These are phyloP conservation scores for Serendipita sp. DNA, from an alignment of 1,284 basidiomycete species.

Conservation along the genomic window DNA sequence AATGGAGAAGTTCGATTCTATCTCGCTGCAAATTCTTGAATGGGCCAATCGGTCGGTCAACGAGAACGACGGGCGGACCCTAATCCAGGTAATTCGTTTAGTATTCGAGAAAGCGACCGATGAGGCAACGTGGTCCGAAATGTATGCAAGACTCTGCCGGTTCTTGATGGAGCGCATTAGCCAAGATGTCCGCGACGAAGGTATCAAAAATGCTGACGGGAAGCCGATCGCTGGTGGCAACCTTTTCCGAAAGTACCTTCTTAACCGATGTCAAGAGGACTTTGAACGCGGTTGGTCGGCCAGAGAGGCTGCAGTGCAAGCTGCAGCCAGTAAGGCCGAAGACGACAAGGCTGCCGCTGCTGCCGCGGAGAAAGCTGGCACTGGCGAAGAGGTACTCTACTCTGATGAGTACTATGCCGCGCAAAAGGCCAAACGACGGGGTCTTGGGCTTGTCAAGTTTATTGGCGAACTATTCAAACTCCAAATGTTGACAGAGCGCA, in stretches of 20 bases:
- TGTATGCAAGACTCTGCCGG: slow-evolving; percentile 89
- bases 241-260: slow-evolving; percentile 85
- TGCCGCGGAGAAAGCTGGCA: slow-evolving; percentile 22
- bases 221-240: slow-evolving; percentile 73
- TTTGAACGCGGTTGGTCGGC: slow-evolving; percentile 75
- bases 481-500: slow-evolving; percentile 84
- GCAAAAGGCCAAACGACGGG: slow-evolving; percentile 92
- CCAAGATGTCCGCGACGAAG: slow-evolving; percentile 74
- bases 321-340: slow-evolving; percentile 35
- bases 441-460: slow-evolving; percentile 93
- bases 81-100: slow-evolving; percentile 89
- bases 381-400: slow-evolving; percentile 52
- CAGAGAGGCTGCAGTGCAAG: slow-evolving; percentile 34
- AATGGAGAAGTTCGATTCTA: slow-evolving; percentile 92
- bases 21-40: slow-evolving; percentile 80
- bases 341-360: slow-evolving; percentile 36
- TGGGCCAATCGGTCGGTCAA: slow-evolving; percentile 91
- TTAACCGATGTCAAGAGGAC: slow-evolving; percentile 88
- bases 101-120: slow-evolving; percentile 97
- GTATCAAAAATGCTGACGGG: slow-evolving; percentile 61
- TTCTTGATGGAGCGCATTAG: slow-evolving; percentile 89
- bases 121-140: slow-evolving; percentile 89
- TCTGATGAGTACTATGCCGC: slow-evolving; percentile 96
- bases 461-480: slow-evolving; percentile 97
- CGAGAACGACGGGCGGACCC: slow-evolving; percentile 85